Evolutionary conservation across 164 flowering plant genomes (phyloP), one percentile per base, ranked within the genome.

Genomic region (Vitis rotundifolia): DNA sequence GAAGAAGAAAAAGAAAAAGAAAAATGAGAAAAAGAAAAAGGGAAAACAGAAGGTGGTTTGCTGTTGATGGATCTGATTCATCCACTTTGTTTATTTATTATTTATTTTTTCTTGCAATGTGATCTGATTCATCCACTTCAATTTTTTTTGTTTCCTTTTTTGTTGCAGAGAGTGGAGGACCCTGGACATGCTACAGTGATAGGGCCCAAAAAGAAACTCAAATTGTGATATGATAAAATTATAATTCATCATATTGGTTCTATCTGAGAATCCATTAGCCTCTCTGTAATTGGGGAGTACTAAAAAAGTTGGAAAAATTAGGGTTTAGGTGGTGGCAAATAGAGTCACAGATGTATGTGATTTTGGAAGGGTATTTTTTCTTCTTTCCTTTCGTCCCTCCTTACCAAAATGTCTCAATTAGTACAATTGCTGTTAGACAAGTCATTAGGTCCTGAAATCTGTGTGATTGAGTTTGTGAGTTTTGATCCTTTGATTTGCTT

Each of bases 1-100:
- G 28, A 69, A 61, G 61, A 67, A 83, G 31, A 63, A 60, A 44
- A 75, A 74, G 61, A 72, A 67, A 44, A 76, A 77, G 71, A 72
- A 67, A 44, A 76, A 77, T 70, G 62, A 67, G 56, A 49, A 51
- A 47, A 77, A 77, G 78, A 78, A 78, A 64, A 83, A 76, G 29
- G 79, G 78, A 71, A 81, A 64, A 49, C 77, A 73, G 59, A 80
- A 84, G 88, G 88, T 85, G 53, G 14, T 19, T 31, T 61, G 76
- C 53, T 59, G 37, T 9, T 22, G 60, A 8, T n/a, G 63, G 44
- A 9, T 59, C 22, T 53, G 4, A 14, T 11, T 9, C 1, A 44
- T n/a, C 9, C 9, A 0, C 44, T 44, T 22, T 22, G 29, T 50
- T 47, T 28, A 4, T 11, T 61, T 44, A 5, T 28, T 67, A 63